Evolutionary conservation across 495 filamentous ascomycete genomes (phyloP), one percentile per base, ranked within the genome.

Genomic region (Neurospora hispaniola): DNA sequence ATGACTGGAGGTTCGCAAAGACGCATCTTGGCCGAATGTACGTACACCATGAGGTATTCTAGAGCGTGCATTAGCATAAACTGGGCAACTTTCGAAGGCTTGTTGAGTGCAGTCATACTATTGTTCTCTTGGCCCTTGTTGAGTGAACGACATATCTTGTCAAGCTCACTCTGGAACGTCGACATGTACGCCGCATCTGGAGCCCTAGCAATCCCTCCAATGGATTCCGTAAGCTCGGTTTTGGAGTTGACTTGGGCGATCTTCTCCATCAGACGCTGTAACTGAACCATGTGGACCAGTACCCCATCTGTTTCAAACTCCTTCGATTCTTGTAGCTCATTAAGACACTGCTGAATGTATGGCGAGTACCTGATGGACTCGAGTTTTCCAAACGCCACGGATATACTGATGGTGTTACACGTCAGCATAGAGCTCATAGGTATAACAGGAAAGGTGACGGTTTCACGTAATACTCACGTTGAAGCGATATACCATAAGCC

Each of bases 401-500:
- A 66, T 18, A 66, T 66, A 35, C 54, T 80, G 74, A 39, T 80
- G 75, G 71, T 82, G 78, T 16, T 76, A 73, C 68, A 77, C 71
- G 6, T 76, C 72, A 12, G 74, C 72, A 42, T 79, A 16, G 12
- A 31, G 80, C 54, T 42, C 43, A 71, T 68, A 46, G 5, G 40
- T 42, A 9, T 44, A 18, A n/a, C n/a, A 16, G 35, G 42, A 73
- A 18, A 76, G 42, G 16, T 54, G 9, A 39, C 6, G 8, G n/a
- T 5, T 3, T n/a, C 16, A 42, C 18, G 12, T n/a, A 0, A 44
- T 20, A 43, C 81, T 77, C 71, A 83, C 81, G 72, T 79, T 14
- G 82, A 83, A 23, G 77, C 78, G 72, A 83, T 75, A 74, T 84
- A 84, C 82, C 82, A 84, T 3, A 81, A 80, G 5, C 81, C 82